phyloP scores from a whole-genome alignment of 495 filamentous ascomycete species.

The Tuber brumale region DNA sequence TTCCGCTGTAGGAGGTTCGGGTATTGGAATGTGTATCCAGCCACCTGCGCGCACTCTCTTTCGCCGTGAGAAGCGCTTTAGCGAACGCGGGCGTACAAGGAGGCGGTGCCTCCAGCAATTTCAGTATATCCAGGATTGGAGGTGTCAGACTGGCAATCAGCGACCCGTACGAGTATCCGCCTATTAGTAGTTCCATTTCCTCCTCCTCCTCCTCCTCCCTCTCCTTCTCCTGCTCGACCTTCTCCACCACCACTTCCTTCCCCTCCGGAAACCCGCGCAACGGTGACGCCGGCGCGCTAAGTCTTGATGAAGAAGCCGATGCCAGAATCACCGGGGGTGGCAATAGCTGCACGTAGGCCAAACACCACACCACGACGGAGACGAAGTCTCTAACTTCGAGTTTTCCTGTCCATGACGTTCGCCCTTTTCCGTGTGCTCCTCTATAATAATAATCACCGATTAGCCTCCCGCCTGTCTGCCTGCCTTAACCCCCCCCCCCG shows the following conservation, averaged over 20 bases:
- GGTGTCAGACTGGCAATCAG: conserved; percentile 71
- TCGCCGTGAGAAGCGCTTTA: conserved; percentile 23
- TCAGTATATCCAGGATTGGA: conserved; percentile 51
- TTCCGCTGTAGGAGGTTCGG: conserved; percentile 32
- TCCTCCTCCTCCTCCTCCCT: conserved; percentile 1
- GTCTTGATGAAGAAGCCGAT: conserved; percentile 23
- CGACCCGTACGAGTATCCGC: conserved; percentile 89
- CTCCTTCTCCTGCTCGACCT: neutral
- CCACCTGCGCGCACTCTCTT: conserved; percentile 27
- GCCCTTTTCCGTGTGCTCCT: conserved; percentile 66
- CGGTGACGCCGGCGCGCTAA: neutral
- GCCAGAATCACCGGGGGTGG: conserved; percentile 9
- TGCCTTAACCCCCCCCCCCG: neutral
- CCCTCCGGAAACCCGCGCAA: neutral
- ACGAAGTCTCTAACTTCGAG: conserved; percentile 75
- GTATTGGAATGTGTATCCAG: conserved; percentile 23
- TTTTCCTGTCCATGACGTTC: conserved; percentile 77
- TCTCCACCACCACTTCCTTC: conserved; percentile 3
- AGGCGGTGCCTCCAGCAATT: conserved; percentile 51
- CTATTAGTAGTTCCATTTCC: conserved; percentile 52
- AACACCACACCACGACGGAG: conserved; percentile 57
- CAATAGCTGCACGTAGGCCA: conserved; percentile 15
- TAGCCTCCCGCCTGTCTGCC: neutral
- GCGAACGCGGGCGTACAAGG: conserved; percentile 48
- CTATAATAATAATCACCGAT: conserved; percentile 46